Base-by-base conservation (phyloP, 768 basidiomycete species). In the Hygrocybe punicea region DNA sequence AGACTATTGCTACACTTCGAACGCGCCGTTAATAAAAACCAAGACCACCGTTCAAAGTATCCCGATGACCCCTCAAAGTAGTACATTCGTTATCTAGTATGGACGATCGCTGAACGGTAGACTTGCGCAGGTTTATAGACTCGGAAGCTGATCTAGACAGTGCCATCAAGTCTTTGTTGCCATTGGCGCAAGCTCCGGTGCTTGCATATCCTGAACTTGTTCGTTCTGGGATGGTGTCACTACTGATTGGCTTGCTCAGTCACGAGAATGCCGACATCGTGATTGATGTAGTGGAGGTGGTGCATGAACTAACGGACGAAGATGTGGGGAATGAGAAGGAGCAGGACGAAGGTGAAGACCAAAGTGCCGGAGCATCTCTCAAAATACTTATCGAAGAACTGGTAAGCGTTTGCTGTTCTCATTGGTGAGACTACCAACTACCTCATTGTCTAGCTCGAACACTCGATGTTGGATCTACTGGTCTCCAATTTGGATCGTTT, bases 191-290 rank as follows among this genome's bases (percentile, higher is more conserved):
- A 67, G 82, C 81, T 3, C 90, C 95, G 0, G 76, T 79, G 6
- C 69, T 91, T 19, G 89, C 93, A 58, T 99, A 97, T 69, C 88
- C 93, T 21, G 94, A 98, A 68, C 79, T 98, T 51, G 82, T 95
- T 55, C 83, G 83, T 42, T 86, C 88, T 5, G 91, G 88, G 34
- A 77, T 85, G 16, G 74, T 93, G 14, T 67, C 78, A 33, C 75
- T 86, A 24, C 79, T 98, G 48, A 81, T 91, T 56, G 93, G 90
- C 29, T 81, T 99, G 48, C 83, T 99, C 55, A 91, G 85, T 56
- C 95, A 99, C 68, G 97, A 99, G 71, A 99, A 99, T 69, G 81
- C 87, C 47, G 97, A 99, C 72, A 98, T 99, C 58, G 90, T 91
- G n/a, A 90, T 98, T 54, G 94, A 97, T 62, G 89, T 93, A 33